Base-by-base conservation (phyloP, 768 basidiomycete genomes). In the Nevesoporus exiguus region DNA sequence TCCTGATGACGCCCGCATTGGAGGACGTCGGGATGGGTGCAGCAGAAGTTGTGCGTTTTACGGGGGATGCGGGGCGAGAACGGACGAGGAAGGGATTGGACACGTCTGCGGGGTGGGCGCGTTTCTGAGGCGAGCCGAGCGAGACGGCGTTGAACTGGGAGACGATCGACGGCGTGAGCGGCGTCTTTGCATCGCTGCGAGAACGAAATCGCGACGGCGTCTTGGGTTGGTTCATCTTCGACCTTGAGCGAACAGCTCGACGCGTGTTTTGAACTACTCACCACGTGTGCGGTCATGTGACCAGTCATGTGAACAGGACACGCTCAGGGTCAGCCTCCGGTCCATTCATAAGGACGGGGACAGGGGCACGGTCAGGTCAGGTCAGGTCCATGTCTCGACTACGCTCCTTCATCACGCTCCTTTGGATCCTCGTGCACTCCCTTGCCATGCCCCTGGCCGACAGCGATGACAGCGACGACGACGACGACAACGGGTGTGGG, bases 1-100 rank as follows among this genome's bases (percentile, higher is more conserved):
- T 87, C 34, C 88, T 74, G 59, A 92, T 85, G 17, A 93, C 80
- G 7, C 90, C 81, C 0, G 86, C 84, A 62, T 89, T 88, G 3
- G 82, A 76, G 49, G 82, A 76, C 7, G 86, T 71, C 14, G 14
- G 33, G 0, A 75, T 76, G 37, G 82, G 72, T 13, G 78, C 73
- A 48, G 76, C 70, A 4, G 75, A 73, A 0, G 78, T 77, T 1
- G 80, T 69, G 11, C 85, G 77, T 67, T 90, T 91, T 10, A 83
- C 74, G 1, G 88, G 88, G 3, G 86, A 88, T 2, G 77, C 67
- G 1, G 83, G 77, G 17, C 84, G 77, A 15, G 81, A 82, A 9
- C 67, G 71, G 2, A 79, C 71, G 50, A 86, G 74, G 63, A 88
- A 88, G 0, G 86, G 85, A 57, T 88, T 88, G 9, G 81, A 76